Conservation (phyloP, 2,329 filamentous ascomycete species). For the Colletotrichum lentis region DNA sequence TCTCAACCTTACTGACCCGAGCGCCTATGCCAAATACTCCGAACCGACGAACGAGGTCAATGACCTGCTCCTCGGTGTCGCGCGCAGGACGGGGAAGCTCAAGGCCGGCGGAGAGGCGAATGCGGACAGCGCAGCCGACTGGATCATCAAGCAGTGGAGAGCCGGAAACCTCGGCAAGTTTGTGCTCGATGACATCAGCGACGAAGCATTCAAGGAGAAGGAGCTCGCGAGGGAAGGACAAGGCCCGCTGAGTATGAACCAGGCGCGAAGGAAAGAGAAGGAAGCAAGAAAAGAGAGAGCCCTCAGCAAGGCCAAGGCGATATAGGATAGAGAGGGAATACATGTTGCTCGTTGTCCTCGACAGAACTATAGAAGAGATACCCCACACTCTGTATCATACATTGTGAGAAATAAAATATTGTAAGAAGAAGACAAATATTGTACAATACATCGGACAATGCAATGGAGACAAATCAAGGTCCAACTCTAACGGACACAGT, state of each 20-base stretch:
- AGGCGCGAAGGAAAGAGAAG: slow-evolving; percentile 74
- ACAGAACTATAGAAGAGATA: slow-evolving; percentile 26
- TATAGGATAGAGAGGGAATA: slow-evolving; percentile 2
- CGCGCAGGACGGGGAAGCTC: slow-evolving; percentile 77
- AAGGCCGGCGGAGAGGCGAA: slow-evolving; percentile 76
- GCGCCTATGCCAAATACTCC: slow-evolving; percentile 68
- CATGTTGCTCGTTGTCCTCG: background rate
- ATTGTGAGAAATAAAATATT: slow-evolving; percentile 18
- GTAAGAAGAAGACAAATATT: slow-evolving; percentile 14
- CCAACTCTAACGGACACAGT: slow-evolving; percentile 10
- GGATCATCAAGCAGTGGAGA: slow-evolving; percentile 84
- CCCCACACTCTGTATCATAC: slow-evolving; percentile 33
- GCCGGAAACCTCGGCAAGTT: slow-evolving; percentile 78
- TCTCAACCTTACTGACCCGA: slow-evolving; percentile 74
- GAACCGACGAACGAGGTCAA: slow-evolving; percentile 85
- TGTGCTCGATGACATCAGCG: slow-evolving; percentile 77
- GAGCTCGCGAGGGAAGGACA: slow-evolving; percentile 55
- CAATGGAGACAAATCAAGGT: background rate
- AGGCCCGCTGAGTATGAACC: slow-evolving; percentile 67
- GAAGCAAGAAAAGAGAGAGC: slow-evolving; percentile 57
- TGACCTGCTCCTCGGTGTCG: slow-evolving; percentile 75
- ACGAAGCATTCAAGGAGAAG: slow-evolving; percentile 62
- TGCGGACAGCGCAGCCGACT: slow-evolving; percentile 76
- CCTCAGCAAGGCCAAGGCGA: slow-evolving; percentile 30
- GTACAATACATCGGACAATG: slow-evolving; percentile 28